Evolutionary conservation across 768 basidiomycete species (phyloP).

Genomic region (Mrakia frigida): DNA sequence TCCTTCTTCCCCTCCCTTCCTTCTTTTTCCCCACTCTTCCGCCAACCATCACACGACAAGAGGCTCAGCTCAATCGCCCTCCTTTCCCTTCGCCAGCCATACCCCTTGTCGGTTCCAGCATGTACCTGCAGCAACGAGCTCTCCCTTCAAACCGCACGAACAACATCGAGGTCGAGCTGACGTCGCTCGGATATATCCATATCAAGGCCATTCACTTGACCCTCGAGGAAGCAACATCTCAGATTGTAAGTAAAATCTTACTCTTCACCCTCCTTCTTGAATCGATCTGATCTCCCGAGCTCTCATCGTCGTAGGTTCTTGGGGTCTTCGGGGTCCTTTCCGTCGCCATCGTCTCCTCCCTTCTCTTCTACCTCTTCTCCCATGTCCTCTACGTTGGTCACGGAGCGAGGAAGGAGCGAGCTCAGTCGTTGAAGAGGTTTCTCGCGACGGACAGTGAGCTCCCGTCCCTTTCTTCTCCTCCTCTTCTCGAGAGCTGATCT

Average conservation of each 20-base stretch:
- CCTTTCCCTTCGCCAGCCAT: too few species aligned
- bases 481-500: too few species aligned
- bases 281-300: background rate
- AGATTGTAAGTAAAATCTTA: background rate
- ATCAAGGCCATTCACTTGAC: background rate
- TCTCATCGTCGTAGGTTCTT: background rate
- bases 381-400: background rate
- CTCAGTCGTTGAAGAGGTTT: background rate
- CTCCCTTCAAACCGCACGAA: background rate
- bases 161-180: background rate
- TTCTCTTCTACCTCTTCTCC: background rate
- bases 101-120: background rate
- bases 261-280: background rate
- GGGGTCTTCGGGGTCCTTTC: background rate
- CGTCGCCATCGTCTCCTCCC: background rate
- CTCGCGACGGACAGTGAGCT: background rate
- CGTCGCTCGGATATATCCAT: background rate
- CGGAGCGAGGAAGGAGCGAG: conserved; percentile 1
- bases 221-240: background rate
- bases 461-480: too few species aligned
- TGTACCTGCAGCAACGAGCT: background rate
- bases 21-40: too few species aligned
- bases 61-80: too few species aligned
- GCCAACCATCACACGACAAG: too few species aligned
- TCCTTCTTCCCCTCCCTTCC: too few species aligned